Base-by-base conservation (phyloP, 345 rosid genomes). In the Hibiscus syriacus region DNA sequence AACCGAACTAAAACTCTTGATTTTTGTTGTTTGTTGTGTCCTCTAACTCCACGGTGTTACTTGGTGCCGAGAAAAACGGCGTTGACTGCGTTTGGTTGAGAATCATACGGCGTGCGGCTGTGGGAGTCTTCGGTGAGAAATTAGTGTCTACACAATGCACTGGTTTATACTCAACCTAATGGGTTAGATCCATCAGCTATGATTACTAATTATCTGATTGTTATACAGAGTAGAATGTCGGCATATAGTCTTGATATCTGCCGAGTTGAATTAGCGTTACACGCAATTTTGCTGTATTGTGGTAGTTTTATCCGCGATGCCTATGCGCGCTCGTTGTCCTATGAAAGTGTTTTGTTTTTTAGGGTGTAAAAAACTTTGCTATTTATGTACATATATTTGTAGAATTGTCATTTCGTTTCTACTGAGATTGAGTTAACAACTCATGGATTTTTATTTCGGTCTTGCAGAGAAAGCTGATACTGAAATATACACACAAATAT, bases 391-490 rank as follows among this genome's bases (percentile, higher is more conserved):
- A 19, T 30, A 57, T 30, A 64, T 69, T 45, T 45, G 50, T 13
- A 45, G 50, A 14, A 36, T 20, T 59, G 17, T 8, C 60, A 23
- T 26, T 19, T 64, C 7, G 5, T 9, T 57, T 64, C 38, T 64
- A 45, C 57, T 10, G 14, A 43, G 12, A 27, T 20, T 34, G 12
- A 25, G 16, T 27, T 46, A n/a, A 17, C 2, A 43, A 26, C 12
- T 66, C 66, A 45, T 62, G 38, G 29, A 38, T 38, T 70, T 2
- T 25, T n/a, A n/a, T 39, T 49, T 60, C 57, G 55, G 46, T 66
- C 78, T 77, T 53, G 82, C 90, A 90, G 98, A 90, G 97, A 84
- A 92, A 90, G 87, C 85, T 85, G 67, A 88, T 90, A 72, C 65
- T 92, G 76, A 84, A 80, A 36, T 77, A 84, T 55, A 67, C 91